A percentile compares a stretch with the other conserved stretches of the same genome.
These are phyloP conservation scores for Botrytis elliptica DNA, from an alignment of 2,329 filamentous ascomycete species.

Conservation along the genomic window DNA sequence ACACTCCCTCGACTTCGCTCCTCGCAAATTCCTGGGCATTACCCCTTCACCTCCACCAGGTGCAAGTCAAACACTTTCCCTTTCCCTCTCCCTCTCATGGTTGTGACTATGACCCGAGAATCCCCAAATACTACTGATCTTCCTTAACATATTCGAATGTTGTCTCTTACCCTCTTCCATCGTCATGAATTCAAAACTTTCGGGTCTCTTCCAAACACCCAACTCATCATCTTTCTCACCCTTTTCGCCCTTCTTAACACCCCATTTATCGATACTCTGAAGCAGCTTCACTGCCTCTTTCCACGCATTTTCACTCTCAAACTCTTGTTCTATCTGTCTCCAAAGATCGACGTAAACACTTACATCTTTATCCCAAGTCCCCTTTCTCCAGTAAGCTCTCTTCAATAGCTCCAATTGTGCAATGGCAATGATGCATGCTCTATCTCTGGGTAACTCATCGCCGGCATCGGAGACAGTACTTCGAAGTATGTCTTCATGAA, in stretches of 20 bases:
- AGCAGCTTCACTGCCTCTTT: conserved; percentile 21
- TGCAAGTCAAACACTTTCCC: not conserved
- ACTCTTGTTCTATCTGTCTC: conserved; percentile 24
- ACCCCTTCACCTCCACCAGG: not conserved
- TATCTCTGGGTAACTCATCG: conserved; percentile 28
- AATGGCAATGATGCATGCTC: conserved; percentile 36
- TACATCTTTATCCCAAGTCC: conserved; percentile 40
- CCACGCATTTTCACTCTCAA: conserved; percentile 25
- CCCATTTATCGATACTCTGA: conserved; percentile 26
- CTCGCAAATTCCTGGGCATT: not conserved
- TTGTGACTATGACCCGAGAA: conserved; percentile 8
- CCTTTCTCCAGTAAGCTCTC: conserved; percentile 45
- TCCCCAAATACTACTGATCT: conserved; percentile 20
- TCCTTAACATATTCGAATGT: conserved; percentile 27
- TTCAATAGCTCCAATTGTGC: conserved; percentile 41
- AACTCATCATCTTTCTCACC: conserved; percentile 18
- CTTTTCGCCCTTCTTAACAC: conserved; percentile 19
- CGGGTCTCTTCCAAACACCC: conserved; percentile 25
- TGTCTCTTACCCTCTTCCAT: conserved; percentile 14
- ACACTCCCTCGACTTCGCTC: not conserved
- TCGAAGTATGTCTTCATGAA: conserved; percentile 31
- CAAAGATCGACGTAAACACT: conserved; percentile 27
- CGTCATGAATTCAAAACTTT: conserved; percentile 25
- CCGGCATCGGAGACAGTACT: conserved; percentile 34
- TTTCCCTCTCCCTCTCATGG: not conserved